These are phyloP conservation scores for Ophiostoma ips DNA, from an alignment of 2,329 filamentous ascomycete genomes.

Conservation along the genomic window DNA sequence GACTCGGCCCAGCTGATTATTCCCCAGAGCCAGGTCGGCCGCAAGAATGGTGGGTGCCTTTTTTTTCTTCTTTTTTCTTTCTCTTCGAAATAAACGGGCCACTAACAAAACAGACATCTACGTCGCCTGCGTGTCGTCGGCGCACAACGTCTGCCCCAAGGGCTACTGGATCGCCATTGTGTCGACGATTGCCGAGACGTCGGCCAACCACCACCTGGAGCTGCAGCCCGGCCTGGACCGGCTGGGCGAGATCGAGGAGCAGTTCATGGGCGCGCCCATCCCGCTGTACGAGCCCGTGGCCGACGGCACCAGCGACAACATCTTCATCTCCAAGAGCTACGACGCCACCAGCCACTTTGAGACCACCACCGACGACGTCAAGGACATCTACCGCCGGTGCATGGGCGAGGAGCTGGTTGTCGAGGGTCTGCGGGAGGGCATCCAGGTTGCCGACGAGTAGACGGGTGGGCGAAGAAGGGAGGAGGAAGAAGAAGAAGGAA, in stretches of 20 bases:
- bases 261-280: constrained; percentile 55
- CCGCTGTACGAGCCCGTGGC: constrained; percentile 75
- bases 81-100: no score
- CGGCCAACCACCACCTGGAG: constrained; percentile 90
- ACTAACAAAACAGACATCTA: constrained; percentile 61
- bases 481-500: no score
- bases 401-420: constrained; percentile 77
- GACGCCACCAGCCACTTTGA: constrained; percentile 97
- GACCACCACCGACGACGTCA: constrained; percentile 79
- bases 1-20: constrained; percentile 95
- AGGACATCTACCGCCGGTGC: constrained; percentile 78
- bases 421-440: constrained; percentile 69
- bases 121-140: constrained; percentile 85
- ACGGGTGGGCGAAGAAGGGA: neutral
- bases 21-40: constrained; percentile 90
- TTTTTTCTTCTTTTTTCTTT: no score
- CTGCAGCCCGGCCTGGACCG: constrained; percentile 84
- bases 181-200: constrained; percentile 85
- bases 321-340: constrained; percentile 98
- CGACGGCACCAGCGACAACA: constrained; percentile 70
- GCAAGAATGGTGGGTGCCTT: constrained; percentile 90
- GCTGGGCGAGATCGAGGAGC: constrained; percentile 87
- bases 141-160: constrained; percentile 97
- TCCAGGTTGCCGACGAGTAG: constrained; percentile 58
- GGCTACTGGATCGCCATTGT: constrained; percentile 99